Evolutionary conservation across 2,329 filamentous ascomycete species (phyloP), one percentile per base, ranked within the genome.

Genomic region (Emericellopsis atlantica): DNA sequence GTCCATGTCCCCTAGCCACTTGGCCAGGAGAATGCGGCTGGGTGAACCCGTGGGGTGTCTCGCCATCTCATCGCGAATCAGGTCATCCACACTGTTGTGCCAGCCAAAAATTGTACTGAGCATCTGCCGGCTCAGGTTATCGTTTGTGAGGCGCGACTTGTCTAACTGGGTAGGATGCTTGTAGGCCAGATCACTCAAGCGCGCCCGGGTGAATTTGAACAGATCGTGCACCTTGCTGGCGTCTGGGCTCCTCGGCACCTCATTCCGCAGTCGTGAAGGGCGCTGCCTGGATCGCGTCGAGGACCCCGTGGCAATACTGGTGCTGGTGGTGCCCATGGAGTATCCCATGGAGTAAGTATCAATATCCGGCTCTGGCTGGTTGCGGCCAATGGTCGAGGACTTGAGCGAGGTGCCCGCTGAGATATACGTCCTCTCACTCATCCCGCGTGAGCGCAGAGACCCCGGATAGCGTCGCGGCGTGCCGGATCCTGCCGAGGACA

Each of bases 41-140:
- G 85, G 74, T 5, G 87, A 90, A 6, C 84, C 82, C 4, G 71
- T 60, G 2, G 77, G 70, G 54, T 95, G 86, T 16, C 81, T 74
- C 45, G 70, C 73, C 65, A 94, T 70, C 58, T 98, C 92, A 56
- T 96, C 89, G 9, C 79, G 75, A 41, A 98, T 77, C 38, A 98
- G 63, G 36, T 81, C 80, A 36, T 87, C 74, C 33, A 90, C 79
- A 50, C 94, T 86, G 42, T 81, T 80, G 40, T 90, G 81, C 89
- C 92, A 98, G 4, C 92, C 92, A 58, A 98, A 98, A 2, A 98
- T 88, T 6, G 89, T 83, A 49, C 74, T 85, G 5, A 98, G 72
- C 89, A 98, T 95, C 58, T 95, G 89, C 37, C 74, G 74, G 37
- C 90, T 79, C 36, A 95, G 71, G 49, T 94, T 81, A 49, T 95